These are phyloP conservation scores for Pichia sporocuriosa DNA, from an alignment of 805 yeast species.

Conservation along the genomic window DNA sequence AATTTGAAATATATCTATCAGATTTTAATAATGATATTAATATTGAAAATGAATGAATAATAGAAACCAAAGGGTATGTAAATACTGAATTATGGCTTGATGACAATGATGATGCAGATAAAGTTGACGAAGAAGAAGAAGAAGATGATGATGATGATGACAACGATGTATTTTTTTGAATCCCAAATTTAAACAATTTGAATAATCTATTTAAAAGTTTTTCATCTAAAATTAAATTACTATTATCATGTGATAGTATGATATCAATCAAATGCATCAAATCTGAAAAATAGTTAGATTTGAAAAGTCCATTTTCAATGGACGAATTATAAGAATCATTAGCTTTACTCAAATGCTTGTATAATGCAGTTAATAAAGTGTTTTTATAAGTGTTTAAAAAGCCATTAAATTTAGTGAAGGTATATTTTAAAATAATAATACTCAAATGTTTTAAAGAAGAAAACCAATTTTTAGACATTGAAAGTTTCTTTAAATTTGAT, in stretches of 20 bases:
- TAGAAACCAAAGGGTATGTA: constrained; percentile 27
- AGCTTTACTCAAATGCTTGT: constrained; percentile 29
- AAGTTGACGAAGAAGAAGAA: constrained; percentile 2
- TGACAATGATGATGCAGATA: too few species aligned
- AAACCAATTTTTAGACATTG: constrained; percentile 29
- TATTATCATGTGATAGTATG: constrained; percentile 24
- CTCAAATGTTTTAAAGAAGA: constrained; percentile 27
- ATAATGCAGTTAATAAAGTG: constrained; percentile 22
- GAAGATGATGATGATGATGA: constrained; percentile 20
- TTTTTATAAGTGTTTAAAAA: constrained; percentile 29
- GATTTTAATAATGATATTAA: constrained; percentile 26
- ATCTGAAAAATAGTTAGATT: constrained; percentile 29
- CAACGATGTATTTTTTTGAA: constrained; percentile 15
- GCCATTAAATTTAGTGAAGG: constrained; percentile 29
- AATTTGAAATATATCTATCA: constrained; percentile 23
- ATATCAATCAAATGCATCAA: constrained; percentile 26
- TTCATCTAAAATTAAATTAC: constrained; percentile 24
- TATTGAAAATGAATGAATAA: constrained; percentile 25
- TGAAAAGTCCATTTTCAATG: constrained; percentile 26
- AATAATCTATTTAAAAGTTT: constrained; percentile 27
- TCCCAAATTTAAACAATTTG: constrained; percentile 24
- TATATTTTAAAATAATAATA: constrained; percentile 23
- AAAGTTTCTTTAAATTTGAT: constrained; percentile 23
- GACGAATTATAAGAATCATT: constrained; percentile 29
- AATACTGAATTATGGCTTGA: too few species aligned